phyloP scores from a whole-genome alignment of 768 basidiomycete species.

The Epithele typhae region DNA sequence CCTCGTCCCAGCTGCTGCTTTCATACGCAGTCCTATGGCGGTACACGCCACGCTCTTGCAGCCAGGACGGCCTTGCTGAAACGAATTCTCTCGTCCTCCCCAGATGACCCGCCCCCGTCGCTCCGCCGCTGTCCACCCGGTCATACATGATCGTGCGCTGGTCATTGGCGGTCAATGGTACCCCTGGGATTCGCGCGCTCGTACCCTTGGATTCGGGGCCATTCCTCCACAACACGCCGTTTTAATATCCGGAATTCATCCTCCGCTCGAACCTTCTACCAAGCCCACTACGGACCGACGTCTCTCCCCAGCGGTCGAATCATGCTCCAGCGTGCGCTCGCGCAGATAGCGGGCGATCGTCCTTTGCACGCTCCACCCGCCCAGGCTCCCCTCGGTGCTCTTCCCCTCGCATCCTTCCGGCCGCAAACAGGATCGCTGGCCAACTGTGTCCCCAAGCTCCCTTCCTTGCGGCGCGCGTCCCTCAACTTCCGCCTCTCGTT shows the following conservation, averaged over 20 bases:
- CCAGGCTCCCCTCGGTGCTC: no score
- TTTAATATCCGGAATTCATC: constrained; percentile 15
- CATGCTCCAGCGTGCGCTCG: not conserved
- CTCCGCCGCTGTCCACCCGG: not conserved
- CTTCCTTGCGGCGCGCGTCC: not conserved
- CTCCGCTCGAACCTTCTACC: constrained; percentile 6
- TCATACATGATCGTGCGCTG: not conserved
- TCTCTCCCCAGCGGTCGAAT: no score
- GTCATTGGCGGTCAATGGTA: not conserved
- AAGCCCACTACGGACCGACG: constrained; percentile 8
- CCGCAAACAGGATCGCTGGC: no score
- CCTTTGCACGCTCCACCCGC: not conserved
- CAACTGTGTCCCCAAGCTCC: constrained; percentile 4
- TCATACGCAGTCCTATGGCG: not conserved
- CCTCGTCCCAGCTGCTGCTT: not conserved
- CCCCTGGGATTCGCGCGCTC: constrained; percentile 1
- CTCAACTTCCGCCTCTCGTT: not conserved
- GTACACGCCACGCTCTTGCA: no score
- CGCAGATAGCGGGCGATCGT: constrained; percentile 7
- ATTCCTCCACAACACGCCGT: constrained; percentile 7
- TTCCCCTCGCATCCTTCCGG: no score
- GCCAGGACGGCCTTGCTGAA: no score
- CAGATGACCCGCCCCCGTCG: no score
- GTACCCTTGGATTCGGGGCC: constrained; percentile 5
- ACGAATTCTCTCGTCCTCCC: no score